Base-by-base conservation (phyloP, 2,329 filamentous ascomycete species). In the Sarocladium kiliense region DNA sequence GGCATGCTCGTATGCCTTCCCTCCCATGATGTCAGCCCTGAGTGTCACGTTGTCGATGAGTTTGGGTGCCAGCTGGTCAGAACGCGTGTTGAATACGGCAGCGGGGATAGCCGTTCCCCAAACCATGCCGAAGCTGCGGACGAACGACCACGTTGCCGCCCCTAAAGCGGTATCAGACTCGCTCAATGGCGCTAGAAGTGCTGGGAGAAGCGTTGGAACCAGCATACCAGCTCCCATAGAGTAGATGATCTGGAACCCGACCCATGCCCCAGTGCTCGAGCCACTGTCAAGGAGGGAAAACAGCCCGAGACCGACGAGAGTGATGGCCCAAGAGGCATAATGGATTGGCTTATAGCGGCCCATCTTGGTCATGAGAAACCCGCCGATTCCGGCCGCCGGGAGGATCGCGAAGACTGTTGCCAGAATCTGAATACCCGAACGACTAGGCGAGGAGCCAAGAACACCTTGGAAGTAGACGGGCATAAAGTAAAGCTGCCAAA, bases 381-480 rank as follows among this genome's bases (percentile, higher is more conserved):
- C 63, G 3, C 65, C 53, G 11, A 66, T 56, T 3, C 62, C 57
- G 3, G 63, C 61, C 0, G 63, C 61, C 2, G 70, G 63, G 3
- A 62, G 59, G 4, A 65, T 60, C 0, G 65, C 54, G 0, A 66
- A 58, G 14, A 73, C 62, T 0, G 61, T 61, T 45, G 66, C 60
- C 55, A 75, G 64, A 2, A 72, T 34, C 26, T 66, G 56, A 19
- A 73, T 60, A 0, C 68, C 73, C 0, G 71, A 63, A 0, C 65
- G 61, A 0, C 61, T 58, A 0, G 77, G 68, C 0, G 65, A 62
- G 3, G 66, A 63, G 2, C 60, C 60, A 1, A 67, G 64, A 0
- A 78, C 72, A 2, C 65, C 69, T 54, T 79, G 76, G 58, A 79
- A 79, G 61, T 78, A 80, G 10, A 79, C 62, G 0, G 77, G 74